Evolutionary conservation across 768 basidiomycete species (phyloP), one percentile per base, ranked within the genome.

Genomic region (Xanthoconium stramineum): DNA sequence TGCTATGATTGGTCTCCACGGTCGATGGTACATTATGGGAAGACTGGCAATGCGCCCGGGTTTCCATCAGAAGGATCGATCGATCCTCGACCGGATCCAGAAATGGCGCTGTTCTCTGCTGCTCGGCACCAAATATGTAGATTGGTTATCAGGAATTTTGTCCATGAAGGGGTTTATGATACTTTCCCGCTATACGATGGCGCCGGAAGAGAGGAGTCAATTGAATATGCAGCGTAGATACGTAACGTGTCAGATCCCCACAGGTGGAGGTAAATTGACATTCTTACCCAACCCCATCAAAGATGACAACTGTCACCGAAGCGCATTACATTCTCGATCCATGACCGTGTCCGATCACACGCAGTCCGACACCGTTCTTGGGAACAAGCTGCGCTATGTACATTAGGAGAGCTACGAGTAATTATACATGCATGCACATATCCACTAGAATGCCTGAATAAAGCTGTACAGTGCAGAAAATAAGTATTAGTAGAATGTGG

Each of bases 381-480:
- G 28, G 46, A 50, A 50, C 50, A 55, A 59, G 52, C 35, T 37
- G 61, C 50, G 58, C 65, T 72, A 72, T 66, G 42, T 72, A 71
- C 62, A 71, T 71, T 72, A 70, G 48, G 61, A 60, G 58, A 42
- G 39, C 57, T 63, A 61, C 59, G 51, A 48, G 67, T 71, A 72
- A 24, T 67, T 69, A 67, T 72, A 71, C 71, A 72, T 69, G 69
- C 63, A 72, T 72, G 69, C 69, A 72, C 68, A 71, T 65, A 72
- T 71, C 69, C 69, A 71, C 69, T 72, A 72, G 55, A 62, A 69
- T 69, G 70, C 64, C 59, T 50, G 61, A 64, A 70, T 72, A 71
- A 71, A 61, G 58, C 60, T 72, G 63, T 71, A 71, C 69, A 65
- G 44, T 72, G 61, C 61, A 56, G 63, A 71, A 67, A 62, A 65